phyloP scores from a whole-genome alignment of 306 rosid genomes.

The Prunus fruticosa region DNA sequence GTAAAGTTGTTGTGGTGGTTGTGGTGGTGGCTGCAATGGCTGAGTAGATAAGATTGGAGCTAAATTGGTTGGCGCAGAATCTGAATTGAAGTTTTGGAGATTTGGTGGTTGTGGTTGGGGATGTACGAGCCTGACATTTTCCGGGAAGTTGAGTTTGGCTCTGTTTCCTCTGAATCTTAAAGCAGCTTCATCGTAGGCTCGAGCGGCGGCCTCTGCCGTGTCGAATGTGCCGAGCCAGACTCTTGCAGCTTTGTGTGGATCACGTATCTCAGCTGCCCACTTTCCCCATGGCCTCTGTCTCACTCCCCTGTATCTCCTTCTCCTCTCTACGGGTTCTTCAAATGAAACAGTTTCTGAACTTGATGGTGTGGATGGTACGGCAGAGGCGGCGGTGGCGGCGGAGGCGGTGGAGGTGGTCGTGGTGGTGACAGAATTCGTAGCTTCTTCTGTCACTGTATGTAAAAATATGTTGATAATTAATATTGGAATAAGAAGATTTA shows the following conservation, averaged over 20 bases:
- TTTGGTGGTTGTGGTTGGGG: slow-evolving; percentile 7
- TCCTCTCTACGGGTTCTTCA: slow-evolving; percentile 59
- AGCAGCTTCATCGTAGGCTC: slow-evolving; percentile 95
- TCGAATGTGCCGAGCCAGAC: slow-evolving; percentile 99
- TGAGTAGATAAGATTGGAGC: slow-evolving; percentile 1
- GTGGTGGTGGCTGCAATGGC: slow-evolving; percentile 14
- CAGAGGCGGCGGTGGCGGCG: not conserved
- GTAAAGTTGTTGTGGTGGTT: slow-evolving; percentile 16
- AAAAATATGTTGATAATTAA: not conserved
- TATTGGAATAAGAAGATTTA: too few relatives aligned
- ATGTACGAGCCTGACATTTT: slow-evolving; percentile 52
- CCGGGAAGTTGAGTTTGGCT: slow-evolving; percentile 94
- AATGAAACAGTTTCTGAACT: slow-evolving; percentile 21
- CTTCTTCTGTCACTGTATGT: slow-evolving; percentile 37
- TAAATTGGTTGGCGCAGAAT: not conserved
- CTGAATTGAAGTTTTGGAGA: not conserved
- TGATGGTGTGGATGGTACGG: slow-evolving; percentile 1
- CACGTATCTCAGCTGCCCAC: slow-evolving; percentile 98
- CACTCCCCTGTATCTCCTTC: slow-evolving; percentile 86
- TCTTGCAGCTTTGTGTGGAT: slow-evolving; percentile 92
- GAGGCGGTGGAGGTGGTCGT: not conserved
- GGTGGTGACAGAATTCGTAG: not conserved
- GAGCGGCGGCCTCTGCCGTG: slow-evolving; percentile 92
- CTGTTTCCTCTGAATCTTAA: slow-evolving; percentile 87
- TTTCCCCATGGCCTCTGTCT: slow-evolving; percentile 98